These are phyloP conservation scores for Carex pumila DNA, from an alignment of 176 grass and related monocot species.

Conservation along the genomic window DNA sequence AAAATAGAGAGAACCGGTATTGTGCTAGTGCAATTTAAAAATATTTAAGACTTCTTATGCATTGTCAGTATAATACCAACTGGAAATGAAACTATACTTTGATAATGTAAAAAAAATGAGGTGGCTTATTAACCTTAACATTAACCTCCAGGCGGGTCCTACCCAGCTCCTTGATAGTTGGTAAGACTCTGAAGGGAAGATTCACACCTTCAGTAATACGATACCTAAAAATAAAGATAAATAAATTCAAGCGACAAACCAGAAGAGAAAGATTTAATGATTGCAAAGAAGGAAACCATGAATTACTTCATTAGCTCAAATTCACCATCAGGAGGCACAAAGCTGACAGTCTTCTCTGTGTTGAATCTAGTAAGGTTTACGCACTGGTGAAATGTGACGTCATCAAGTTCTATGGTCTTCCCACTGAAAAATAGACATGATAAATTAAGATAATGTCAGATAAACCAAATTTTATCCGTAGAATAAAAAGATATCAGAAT, in stretches of 20 bases:
- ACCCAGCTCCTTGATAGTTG: conserved; percentile 95
- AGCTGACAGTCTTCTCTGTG: conserved; percentile 99
- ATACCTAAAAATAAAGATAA: conserved; percentile 48
- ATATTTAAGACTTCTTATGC: not conserved
- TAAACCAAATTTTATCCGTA: too few relatives aligned
- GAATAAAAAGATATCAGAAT: too few relatives aligned
- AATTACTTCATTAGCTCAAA: conserved; percentile 99
- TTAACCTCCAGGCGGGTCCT: conserved; percentile 97
- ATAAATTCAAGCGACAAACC: not conserved
- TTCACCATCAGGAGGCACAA: conserved; percentile 97
- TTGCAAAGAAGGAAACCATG: conserved; percentile 22
- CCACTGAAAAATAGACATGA: conserved; percentile 37
- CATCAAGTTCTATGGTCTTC: conserved; percentile 99
- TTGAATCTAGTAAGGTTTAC: conserved; percentile 99
- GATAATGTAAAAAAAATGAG: not conserved
- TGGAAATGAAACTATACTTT: not conserved
- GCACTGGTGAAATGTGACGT: conserved; percentile 98
- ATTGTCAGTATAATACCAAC: not conserved
- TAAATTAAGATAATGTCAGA: not conserved
- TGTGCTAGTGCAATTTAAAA: not conserved
- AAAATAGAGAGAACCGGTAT: not conserved
- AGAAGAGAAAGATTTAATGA: not conserved
- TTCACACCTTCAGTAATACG: conserved; percentile 99
- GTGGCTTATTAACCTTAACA: conserved; percentile 56
- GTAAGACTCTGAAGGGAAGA: conserved; percentile 94